These are phyloP conservation scores for Galerina marginata DNA, from an alignment of 768 basidiomycete genomes.

Conservation along the genomic window DNA sequence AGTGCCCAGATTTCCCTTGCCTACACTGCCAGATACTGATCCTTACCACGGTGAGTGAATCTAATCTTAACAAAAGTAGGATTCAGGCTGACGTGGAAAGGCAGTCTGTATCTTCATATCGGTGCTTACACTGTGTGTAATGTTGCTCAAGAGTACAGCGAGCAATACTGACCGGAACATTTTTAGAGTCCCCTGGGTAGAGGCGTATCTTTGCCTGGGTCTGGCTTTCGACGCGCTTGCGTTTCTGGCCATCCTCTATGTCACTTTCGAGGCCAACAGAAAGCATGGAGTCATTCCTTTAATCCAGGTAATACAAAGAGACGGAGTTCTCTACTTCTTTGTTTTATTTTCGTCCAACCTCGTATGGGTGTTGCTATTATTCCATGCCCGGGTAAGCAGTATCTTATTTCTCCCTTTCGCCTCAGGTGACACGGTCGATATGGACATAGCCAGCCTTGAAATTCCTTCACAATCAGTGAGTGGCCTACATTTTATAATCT, in stretches of 20 bases:
- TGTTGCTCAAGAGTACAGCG: too few relatives aligned
- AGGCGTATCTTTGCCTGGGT: constrained; percentile 10
- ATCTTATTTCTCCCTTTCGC: neutral
- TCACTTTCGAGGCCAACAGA: neutral
- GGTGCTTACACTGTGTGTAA: constrained; percentile 3
- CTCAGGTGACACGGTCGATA: neutral
- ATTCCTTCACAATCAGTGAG: constrained; percentile 15
- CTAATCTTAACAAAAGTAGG: neutral
- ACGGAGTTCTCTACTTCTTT: constrained; percentile 14
- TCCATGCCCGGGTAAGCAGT: constrained; percentile 10
- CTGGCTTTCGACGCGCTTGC: constrained; percentile 11
- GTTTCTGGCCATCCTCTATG: constrained; percentile 6
- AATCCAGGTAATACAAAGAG: constrained; percentile 7
- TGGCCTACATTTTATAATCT: neutral
- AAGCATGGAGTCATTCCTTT: constrained; percentile 2
- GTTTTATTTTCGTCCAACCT: constrained; percentile 13
- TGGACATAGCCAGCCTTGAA: constrained; percentile 10
- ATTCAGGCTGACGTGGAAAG: too few relatives aligned
- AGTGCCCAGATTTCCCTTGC: constrained; percentile 7
- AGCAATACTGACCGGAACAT: too few relatives aligned
- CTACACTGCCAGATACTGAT: constrained; percentile 1
- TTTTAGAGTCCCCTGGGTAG: neutral
- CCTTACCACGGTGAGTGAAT: constrained; percentile 9
- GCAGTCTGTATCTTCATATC: constrained; percentile 13
- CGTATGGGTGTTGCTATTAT: constrained; percentile 7